A percentile compares a stretch with the other conserved stretches of the same genome.
Conservation (phyloP, 139 green algal species). For the Axilococcus clingmanii region DNA sequence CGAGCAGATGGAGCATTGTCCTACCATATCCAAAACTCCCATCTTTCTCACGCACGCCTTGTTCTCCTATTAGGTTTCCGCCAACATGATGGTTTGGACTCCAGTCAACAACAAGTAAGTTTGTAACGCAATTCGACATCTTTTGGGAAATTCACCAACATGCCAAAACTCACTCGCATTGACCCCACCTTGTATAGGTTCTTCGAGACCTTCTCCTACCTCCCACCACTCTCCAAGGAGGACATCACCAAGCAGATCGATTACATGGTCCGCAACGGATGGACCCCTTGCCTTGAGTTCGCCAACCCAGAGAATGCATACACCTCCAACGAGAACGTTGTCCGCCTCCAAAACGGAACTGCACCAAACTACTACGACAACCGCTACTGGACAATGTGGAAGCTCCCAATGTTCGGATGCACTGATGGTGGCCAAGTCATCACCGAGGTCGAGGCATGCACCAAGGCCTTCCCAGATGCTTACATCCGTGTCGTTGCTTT, state of each 20-base stretch:
- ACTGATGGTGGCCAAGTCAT: constrained; percentile 83
- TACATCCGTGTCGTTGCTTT: constrained; percentile 88
- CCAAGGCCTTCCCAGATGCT: constrained; percentile 77
- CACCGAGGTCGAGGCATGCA: constrained; percentile 72
- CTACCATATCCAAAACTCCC: background rate
- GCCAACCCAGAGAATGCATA: constrained; percentile 61
- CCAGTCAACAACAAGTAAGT: constrained; percentile 45
- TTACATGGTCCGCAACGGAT: constrained; percentile 89
- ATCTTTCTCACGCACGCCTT: background rate
- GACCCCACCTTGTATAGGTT: constrained; percentile 24
- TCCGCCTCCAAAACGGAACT: constrained; percentile 52
- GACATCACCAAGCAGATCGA: constrained; percentile 89
- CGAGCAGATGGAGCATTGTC: background rate
- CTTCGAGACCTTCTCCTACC: constrained; percentile 99
- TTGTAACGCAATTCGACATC: background rate
- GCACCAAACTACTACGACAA: constrained; percentile 67
- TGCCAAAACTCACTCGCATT: background rate
- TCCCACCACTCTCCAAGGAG: constrained; percentile 83
- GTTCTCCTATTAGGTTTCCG: too few species aligned
- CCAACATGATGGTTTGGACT: constrained; percentile 30
- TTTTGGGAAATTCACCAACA: background rate
- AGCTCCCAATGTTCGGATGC: constrained; percentile 99
- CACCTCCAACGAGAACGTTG: constrained; percentile 39
- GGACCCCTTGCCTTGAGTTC: constrained; percentile 93
- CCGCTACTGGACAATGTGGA: constrained; percentile 99